These are phyloP conservation scores for Pleurotus giganteus DNA, from an alignment of 768 basidiomycete species.

Conservation along the genomic window DNA sequence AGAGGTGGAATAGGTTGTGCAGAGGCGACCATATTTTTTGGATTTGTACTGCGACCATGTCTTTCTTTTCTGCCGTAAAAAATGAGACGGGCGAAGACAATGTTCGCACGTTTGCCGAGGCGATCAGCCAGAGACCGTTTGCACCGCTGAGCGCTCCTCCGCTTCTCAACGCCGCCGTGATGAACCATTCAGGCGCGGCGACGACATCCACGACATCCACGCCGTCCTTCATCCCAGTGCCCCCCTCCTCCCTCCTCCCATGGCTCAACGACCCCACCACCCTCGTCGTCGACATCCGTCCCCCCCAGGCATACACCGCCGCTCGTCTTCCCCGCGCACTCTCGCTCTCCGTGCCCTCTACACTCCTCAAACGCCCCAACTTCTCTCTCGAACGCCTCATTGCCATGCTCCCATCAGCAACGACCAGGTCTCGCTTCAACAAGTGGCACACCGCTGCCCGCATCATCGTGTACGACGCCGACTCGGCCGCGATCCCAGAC, in stretches of 20 bases:
- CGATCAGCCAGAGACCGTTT: background rate
- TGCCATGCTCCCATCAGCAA: constrained; percentile 71
- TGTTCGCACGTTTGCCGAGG: constrained; percentile 8
- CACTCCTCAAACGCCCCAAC: constrained; percentile 86
- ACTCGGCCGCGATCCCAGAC: constrained; percentile 58
- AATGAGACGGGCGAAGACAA: background rate
- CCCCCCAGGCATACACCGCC: constrained; percentile 68
- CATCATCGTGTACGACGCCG: constrained; percentile 86
- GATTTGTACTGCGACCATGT: background rate
- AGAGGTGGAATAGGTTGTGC: background rate
- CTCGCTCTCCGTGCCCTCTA: constrained; percentile 90
- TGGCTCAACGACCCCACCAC: constrained; percentile 34
- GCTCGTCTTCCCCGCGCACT: constrained; percentile 70
- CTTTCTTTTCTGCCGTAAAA: background rate
- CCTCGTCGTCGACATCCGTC: constrained; percentile 87
- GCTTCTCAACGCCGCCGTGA: background rate
- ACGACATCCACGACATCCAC: background rate
- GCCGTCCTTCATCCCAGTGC: constrained; percentile 20
- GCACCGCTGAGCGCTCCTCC: background rate
- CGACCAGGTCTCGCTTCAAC: constrained; percentile 58
- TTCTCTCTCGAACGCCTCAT: constrained; percentile 78
- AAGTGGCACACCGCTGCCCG: constrained; percentile 54
- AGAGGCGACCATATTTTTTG: background rate
- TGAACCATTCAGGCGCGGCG: background rate
- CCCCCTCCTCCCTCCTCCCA: constrained; percentile 22